Base-by-base conservation (phyloP, 495 filamentous ascomycete genomes). In the Stereocaulon alpinum region DNA sequence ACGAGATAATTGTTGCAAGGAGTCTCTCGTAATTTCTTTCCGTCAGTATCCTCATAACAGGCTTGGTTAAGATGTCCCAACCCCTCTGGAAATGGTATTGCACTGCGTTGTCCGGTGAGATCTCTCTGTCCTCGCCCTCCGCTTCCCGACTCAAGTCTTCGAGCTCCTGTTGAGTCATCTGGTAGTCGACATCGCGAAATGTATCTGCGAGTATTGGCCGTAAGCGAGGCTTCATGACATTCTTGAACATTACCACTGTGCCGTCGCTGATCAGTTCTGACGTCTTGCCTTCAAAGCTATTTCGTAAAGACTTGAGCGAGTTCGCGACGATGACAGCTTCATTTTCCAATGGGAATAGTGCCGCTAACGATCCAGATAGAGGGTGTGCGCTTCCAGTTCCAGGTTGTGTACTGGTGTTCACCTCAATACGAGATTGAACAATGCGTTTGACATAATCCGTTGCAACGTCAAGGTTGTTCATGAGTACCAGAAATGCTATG, bases 381-480 rank as follows among this genome's bases (percentile, higher is more conserved):
- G 62, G 63, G 45, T 34, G 57, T n/a, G 61, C 41, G 20, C 53
- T 50, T 18, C 58, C 32, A 29, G 70, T 71, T 22, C 67, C 56
- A 14, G 67, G 67, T 30, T 56, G 61, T 60, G 65, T 55, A 15
- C 60, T 47, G 4, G 49, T 32, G 18, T 20, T 43, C 37, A 44
- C 68, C 58, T 75, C 78, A 12, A 88, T 68, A 53, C 85, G 81
- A 44, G 81, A 77, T 45, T 82, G 74, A 54, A 96, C 82, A 64
- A 98, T 96, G 48, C 92, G 89, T 40, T 82, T 80, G 55, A 91
- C 78, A 71, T 98, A 98, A 66, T 96, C 90, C 59, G 86, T 85
- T 15, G 88, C 84, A 24, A 95, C 76, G 70, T 97, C 93, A 27
- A 98, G 82, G 68, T 92, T 95, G 76, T 98, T 98, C 67, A 95